Evolutionary conservation across 768 basidiomycete genomes (phyloP).

Genomic region (Lentinus tigrinus): DNA sequence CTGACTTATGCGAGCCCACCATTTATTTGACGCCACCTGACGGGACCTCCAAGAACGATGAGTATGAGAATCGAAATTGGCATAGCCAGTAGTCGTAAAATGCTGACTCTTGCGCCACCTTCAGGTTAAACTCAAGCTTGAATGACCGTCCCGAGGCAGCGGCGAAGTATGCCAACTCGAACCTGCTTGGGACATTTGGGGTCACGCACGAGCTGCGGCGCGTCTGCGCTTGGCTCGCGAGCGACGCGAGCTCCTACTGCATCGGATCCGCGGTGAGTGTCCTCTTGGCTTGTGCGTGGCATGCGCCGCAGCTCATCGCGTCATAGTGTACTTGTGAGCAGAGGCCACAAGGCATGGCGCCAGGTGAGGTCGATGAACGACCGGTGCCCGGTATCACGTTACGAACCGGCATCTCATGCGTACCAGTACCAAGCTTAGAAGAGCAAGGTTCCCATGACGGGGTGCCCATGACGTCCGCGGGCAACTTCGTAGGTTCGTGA

Average conservation of each 20-base stretch:
- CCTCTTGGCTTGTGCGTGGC: background rate
- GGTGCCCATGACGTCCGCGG: too few species aligned
- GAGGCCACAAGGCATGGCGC: conserved; percentile 61
- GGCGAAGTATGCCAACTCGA: conserved; percentile 59
- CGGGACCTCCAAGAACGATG: too few species aligned
- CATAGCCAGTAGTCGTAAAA: too few species aligned
- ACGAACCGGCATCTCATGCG: too few species aligned
- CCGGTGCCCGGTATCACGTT: too few species aligned
- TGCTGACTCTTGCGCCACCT: too few species aligned
- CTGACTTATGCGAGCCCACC: too few species aligned
- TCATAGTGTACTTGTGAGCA: conserved; percentile 53
- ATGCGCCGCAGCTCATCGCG: background rate
- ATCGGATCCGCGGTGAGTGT: conserved; percentile 74
- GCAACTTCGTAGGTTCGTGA: too few species aligned
- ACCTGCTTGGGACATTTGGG: conserved; percentile 60
- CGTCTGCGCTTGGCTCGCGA: conserved; percentile 51
- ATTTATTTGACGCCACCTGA: too few species aligned
- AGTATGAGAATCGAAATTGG: too few species aligned
- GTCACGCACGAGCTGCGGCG: conserved; percentile 68
- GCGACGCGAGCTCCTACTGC: conserved; percentile 53
- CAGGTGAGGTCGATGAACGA: conserved; percentile 35
- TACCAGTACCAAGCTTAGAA: too few species aligned
- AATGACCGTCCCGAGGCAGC: conserved; percentile 58
- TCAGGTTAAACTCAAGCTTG: too few species aligned
- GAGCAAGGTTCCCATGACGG: background rate